Evolutionary conservation across 106 monocot species (phyloP), one percentile per base, ranked within the genome.

Genomic region (Dendrobium officinale): DNA sequence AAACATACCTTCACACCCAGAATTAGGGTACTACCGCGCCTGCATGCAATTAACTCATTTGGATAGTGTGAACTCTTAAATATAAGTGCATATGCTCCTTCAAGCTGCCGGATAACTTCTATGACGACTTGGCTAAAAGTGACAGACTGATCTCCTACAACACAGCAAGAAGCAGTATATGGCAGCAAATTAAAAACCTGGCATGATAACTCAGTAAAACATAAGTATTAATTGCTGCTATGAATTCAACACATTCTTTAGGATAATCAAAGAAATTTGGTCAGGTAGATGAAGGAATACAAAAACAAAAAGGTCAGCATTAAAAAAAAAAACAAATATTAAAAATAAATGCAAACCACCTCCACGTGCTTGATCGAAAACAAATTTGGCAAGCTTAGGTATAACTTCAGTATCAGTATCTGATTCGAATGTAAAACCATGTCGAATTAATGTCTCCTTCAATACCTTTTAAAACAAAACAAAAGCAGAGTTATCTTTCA

Each of bases 361-460:
- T 88, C 91, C 90, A 83, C 75, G 80, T 41, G 95, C 92, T 80
- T 91, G 86, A 80, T 95, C 95, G 81, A 87, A 99, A 10, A 99
- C 95, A 85, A 95, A 99, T 80, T 95, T 99, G 42, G 98, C 98
- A 42, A 99, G 86, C 83, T 99, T 99, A 26, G 98, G 98, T 79
- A 99, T 99, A 67, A 99, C 98, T 91, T 99, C 98, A 22, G 98
- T 99, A 74, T 99, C 98, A 72, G 98, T 99, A 76, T 99, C 98
- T 68, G 98, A 99, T 77, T 95, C 92, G 80, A 99, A 99, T 42
- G 87, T 93, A 74, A 95, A 95, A 11, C 95, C 98, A 83, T 99
- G 95, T 37, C 98, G 79, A 70, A 85, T 91, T 80, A 99, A 79
- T 73, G 98, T 95, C 84, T 95, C 92, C 85, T 99, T 99, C 77